These are phyloP conservation scores for Penicillium crystallinum DNA, from an alignment of 495 filamentous ascomycete genomes.

Conservation along the genomic window DNA sequence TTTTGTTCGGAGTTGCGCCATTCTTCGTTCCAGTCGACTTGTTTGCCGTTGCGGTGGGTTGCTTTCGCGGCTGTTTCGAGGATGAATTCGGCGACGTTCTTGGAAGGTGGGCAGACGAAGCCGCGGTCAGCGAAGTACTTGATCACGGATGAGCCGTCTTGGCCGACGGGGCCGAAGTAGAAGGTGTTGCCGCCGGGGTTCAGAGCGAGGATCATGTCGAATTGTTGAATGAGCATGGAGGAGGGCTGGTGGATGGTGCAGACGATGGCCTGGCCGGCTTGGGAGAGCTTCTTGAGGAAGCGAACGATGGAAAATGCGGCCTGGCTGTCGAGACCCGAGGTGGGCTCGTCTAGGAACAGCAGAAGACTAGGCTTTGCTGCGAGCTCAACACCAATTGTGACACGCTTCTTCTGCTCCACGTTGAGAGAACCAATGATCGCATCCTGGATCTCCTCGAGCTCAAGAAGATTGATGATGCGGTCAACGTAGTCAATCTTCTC, in stretches of 20 bases:
- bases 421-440: conserved; percentile 51
- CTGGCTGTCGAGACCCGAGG: conserved; percentile 79
- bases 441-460: conserved; percentile 52
- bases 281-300: conserved; percentile 77
- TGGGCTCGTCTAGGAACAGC: conserved; percentile 79
- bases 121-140: conserved; percentile 64
- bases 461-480: conserved; percentile 55
- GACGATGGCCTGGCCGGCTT: conserved; percentile 68
- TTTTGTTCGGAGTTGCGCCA: conserved; percentile 61
- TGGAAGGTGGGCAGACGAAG: conserved; percentile 52
- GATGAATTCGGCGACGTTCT: conserved; percentile 84
- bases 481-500: conserved; percentile 60
- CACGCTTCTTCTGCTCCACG: conserved; percentile 64
- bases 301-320: conserved; percentile 76
- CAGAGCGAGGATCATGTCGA: conserved; percentile 69
- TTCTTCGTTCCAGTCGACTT: conserved; percentile 65
- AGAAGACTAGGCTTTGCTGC: conserved; percentile 79
- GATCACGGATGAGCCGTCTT: conserved; percentile 55
- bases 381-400: conserved; percentile 91
- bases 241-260: conserved; percentile 83
- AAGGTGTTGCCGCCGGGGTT: conserved; percentile 67
- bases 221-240: conserved; percentile 65
- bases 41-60: conserved; percentile 43
- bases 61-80: conserved; percentile 71
- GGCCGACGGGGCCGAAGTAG: conserved; percentile 68